These are phyloP conservation scores for Lactifluus subvellereus DNA, from an alignment of 768 basidiomycete genomes.

Conservation along the genomic window DNA sequence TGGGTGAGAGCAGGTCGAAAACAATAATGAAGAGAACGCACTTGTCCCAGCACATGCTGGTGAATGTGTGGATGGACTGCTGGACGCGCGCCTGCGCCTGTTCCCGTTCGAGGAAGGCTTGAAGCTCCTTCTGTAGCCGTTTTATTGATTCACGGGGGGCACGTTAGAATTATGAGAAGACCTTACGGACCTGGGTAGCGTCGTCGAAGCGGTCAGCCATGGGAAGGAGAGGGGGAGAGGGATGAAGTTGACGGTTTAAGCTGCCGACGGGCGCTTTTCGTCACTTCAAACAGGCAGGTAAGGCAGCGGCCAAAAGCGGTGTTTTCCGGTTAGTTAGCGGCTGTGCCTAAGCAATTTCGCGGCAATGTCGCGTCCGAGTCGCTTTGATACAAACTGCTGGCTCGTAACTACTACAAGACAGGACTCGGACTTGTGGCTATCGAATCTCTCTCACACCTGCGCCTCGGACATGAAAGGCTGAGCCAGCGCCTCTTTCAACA, in stretches of 20 bases:
- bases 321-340: too few relatives aligned
- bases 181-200: constrained; percentile 54
- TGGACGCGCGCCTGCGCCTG: constrained; percentile 73
- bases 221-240: constrained; percentile 10
- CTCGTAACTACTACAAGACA: too few relatives aligned
- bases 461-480: constrained; percentile 41
- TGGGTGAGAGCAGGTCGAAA: background rate
- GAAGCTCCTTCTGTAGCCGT: constrained; percentile 67
- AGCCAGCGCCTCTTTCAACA: constrained; percentile 55
- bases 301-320: too few relatives aligned
- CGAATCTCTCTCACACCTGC: background rate
- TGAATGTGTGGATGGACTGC: constrained; percentile 67
- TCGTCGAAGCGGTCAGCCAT: constrained; percentile 69
- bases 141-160: background rate
- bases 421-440: too few relatives aligned
- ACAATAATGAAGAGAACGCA: constrained; percentile 35
- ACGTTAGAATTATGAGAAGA: constrained; percentile 6
- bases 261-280: background rate
- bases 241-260: background rate
- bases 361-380: too few relatives aligned
- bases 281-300: background rate
- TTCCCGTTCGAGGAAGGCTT: constrained; percentile 71
- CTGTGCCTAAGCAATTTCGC: too few relatives aligned
- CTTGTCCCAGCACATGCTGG: constrained; percentile 91
- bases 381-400: too few relatives aligned